Percentiles rank a stretch among this genome's conserved stretches.
These are phyloP conservation scores for Agrostemma githago DNA, from an alignment of 148 eudicot species.

Conservation along the genomic window DNA sequence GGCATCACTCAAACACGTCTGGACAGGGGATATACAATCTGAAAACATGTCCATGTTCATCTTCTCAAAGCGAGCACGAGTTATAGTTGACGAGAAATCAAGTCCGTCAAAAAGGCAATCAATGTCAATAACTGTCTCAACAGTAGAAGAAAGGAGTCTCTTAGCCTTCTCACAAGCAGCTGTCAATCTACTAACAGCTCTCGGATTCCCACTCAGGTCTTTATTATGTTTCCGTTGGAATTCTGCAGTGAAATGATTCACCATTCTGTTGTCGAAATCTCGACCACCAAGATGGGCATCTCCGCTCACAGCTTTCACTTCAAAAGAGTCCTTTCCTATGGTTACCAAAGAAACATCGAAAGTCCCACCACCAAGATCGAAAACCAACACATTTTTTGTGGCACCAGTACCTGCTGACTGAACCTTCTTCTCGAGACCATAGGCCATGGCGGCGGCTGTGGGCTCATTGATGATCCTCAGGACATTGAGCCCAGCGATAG, in stretches of 20 bases:
- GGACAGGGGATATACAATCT: neutral
- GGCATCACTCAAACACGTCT: neutral
- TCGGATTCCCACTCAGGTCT: neutral
- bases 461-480: neutral
- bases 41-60: neutral
- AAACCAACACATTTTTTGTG: neutral
- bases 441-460: neutral
- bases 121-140: neutral
- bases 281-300: neutral
- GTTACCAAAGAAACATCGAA: neutral
- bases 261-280: constrained; percentile 5
- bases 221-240: neutral
- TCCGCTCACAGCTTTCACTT: neutral
- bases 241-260: neutral
- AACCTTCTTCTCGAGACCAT: neutral
- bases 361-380: neutral
- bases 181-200: neutral
- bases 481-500: neutral
- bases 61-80: neutral
- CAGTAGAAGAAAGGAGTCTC: neutral
- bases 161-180: neutral
- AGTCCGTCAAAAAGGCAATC: neutral
- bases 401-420: neutral
- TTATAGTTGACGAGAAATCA: neutral
- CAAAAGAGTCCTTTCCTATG: neutral